Conservation (phyloP, 345 rosid species). For the Hypericum androsaemum region DNA sequence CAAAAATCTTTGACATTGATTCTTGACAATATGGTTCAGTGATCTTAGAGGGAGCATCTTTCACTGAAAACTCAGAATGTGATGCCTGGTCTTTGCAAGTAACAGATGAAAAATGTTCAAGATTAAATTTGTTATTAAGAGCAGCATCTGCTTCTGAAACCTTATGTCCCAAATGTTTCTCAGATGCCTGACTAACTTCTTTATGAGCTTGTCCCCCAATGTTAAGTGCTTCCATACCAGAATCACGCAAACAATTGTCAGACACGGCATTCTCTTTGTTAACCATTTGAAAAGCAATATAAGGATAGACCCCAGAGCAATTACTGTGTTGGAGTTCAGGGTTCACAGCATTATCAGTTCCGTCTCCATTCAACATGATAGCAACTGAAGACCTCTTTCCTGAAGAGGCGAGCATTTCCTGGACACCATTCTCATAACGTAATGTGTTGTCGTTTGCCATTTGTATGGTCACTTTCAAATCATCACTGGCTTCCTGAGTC, state of each 20-base stretch:
- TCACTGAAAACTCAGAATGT: conserved; percentile 32
- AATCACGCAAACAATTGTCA: conserved; percentile 18
- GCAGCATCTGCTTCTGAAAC: conserved; percentile 13
- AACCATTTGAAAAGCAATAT: conserved; percentile 15
- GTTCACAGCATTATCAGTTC: conserved; percentile 14
- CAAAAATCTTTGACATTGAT: conserved; percentile 22
- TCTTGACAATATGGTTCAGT: conserved; percentile 15
- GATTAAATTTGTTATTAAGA: conserved; percentile 23
- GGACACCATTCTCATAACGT: conserved; percentile 9
- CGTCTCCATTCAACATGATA: conserved; percentile 12
- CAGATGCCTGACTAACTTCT: conserved; percentile 17
- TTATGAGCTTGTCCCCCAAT: conserved; percentile 19
- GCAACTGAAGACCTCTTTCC: conserved; percentile 13
- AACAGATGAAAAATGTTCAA: conserved; percentile 25
- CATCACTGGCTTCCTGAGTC: conserved; percentile 14
- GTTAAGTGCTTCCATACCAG: conserved; percentile 17
- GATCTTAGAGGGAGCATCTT: conserved; percentile 18
- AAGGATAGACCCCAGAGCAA: conserved; percentile 16
- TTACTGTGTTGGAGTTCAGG: conserved; percentile 12
- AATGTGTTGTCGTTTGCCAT: conserved; percentile 15
- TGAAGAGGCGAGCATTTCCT: conserved; percentile 16
- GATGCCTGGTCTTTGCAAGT: conserved; percentile 23
- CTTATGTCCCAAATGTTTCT: conserved; percentile 8
- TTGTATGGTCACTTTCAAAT: conserved; percentile 18
- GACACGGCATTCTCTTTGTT: conserved; percentile 13